Evolutionary conservation across 352 stramenopile species (phyloP), one percentile per base, ranked within the genome.

Genomic region (Phytophthora sp.): DNA sequence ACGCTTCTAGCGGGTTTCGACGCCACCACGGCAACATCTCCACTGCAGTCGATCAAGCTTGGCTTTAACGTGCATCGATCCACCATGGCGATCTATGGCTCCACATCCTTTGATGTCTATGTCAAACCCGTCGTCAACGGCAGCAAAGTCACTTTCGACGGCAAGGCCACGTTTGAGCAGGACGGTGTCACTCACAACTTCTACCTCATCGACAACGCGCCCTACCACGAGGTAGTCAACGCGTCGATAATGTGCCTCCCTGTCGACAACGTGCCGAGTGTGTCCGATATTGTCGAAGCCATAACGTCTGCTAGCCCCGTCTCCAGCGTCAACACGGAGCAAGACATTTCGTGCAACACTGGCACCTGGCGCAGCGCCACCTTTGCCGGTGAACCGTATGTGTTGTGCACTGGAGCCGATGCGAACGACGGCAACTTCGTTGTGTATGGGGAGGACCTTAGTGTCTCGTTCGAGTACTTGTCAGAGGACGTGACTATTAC

Each of bases 361-460:
- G 73, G 65, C 3, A 66, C 66, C 16, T 76, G 82, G 39, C 66
- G 83, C 20, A 71, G 73, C 46, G 67, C 74, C 7, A 71, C 58
- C 9, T 84, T 88, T 54, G 67, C 65, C 1, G 74, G 66, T 7
- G 74, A 88, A 49, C 55, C 71, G 21, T 88, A 79, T 45, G 73
- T 84, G 45, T 20, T 90, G 16, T 90, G 81, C 44, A 71, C 69
- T 13, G 53, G 72, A 4, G 41, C 56, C 7, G 55, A 73, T 24
- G 27, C 33, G 1, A 44, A 67, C 9, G 65, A 66, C 16, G 63
- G 63, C 2, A 70, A 69, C 29, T 79, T 88, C 53, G 71, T 58
- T 1, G 57, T 79, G 27, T 79, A 79, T 18, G 74, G 80, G 3
- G 68, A 74, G n/a, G 76, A 89, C 53, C 35, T 89, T 68, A 82